Conservation (phyloP, 345 rosid species). For the Eucalyptus coolabah region DNA sequence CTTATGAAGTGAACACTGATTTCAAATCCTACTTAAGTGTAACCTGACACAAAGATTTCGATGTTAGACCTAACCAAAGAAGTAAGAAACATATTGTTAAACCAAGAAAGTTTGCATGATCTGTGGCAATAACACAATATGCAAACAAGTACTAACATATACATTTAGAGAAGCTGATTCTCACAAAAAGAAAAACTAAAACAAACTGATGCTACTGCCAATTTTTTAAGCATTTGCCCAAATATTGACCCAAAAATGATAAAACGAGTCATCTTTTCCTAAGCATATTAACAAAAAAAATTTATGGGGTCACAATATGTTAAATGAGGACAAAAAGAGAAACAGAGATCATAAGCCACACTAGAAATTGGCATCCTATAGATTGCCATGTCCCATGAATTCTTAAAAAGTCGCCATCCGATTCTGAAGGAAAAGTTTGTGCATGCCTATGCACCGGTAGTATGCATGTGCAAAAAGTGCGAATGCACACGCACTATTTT, state of each 20-base stretch:
- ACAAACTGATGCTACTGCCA: not conserved
- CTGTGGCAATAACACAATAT: not conserved
- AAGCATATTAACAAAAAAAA: not conserved
- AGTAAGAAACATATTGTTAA: not conserved
- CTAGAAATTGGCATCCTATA: not conserved
- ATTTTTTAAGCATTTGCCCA: not conserved
- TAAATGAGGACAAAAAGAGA: not conserved
- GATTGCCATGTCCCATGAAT: not conserved
- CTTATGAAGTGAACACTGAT: constrained; percentile 23
- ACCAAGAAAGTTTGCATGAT: not conserved
- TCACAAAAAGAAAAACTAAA: not conserved
- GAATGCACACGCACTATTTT: not conserved
- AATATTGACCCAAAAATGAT: not conserved
- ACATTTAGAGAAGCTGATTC: not conserved
- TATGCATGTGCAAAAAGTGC: not conserved
- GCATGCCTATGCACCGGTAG: not conserved
- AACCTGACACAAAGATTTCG: constrained; percentile 25
- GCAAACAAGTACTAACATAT: not conserved
- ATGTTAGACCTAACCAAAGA: not conserved
- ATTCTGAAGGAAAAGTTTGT: not conserved
- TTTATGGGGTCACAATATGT: not conserved
- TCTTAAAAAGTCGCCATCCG: not conserved
- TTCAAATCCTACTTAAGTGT: constrained; percentile 30
- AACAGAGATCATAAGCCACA: not conserved
- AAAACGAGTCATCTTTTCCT: not conserved